phyloP scores from a whole-genome alignment of 352 stramenopile species.

The Phytophthora boehmeriae region DNA sequence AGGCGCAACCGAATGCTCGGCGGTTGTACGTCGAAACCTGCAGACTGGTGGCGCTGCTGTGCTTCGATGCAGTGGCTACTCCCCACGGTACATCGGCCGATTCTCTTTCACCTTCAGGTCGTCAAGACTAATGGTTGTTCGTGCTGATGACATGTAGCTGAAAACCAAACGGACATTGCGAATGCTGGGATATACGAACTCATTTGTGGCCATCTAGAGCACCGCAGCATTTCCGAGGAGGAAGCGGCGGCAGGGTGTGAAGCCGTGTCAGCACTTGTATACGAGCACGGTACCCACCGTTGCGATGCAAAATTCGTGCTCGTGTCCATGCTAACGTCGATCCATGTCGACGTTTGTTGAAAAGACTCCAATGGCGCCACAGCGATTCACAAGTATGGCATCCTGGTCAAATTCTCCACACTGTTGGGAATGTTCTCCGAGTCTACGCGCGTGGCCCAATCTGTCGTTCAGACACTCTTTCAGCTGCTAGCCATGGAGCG shows the following conservation, averaged over 20 bases:
- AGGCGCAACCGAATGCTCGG: constrained; percentile 21
- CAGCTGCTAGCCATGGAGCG: constrained; percentile 46
- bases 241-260: constrained; percentile 32
- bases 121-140: neutral
- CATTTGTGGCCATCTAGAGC: constrained; percentile 33
- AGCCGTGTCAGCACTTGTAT: constrained; percentile 42
- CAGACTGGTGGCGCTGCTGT: constrained; percentile 44
- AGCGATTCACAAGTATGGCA: constrained; percentile 29
- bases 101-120: neutral
- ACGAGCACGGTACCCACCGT: constrained; percentile 46
- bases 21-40: constrained; percentile 49
- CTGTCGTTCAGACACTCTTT: constrained; percentile 45
- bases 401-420: constrained; percentile 32
- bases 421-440: constrained; percentile 28
- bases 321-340: neutral
- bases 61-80: constrained; percentile 52
- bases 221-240: constrained; percentile 15
- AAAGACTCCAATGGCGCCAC: constrained; percentile 36
- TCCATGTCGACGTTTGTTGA: neutral
- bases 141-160: constrained; percentile 27
- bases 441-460: constrained; percentile 29
- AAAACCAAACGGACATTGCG: constrained; percentile 62
- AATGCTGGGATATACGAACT: constrained; percentile 32
- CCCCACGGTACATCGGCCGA: constrained; percentile 42
- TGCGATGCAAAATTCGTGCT: neutral